Base-by-base conservation (phyloP, 208 protist genomes). In the Acanthamoeba culbertsoni region DNA sequence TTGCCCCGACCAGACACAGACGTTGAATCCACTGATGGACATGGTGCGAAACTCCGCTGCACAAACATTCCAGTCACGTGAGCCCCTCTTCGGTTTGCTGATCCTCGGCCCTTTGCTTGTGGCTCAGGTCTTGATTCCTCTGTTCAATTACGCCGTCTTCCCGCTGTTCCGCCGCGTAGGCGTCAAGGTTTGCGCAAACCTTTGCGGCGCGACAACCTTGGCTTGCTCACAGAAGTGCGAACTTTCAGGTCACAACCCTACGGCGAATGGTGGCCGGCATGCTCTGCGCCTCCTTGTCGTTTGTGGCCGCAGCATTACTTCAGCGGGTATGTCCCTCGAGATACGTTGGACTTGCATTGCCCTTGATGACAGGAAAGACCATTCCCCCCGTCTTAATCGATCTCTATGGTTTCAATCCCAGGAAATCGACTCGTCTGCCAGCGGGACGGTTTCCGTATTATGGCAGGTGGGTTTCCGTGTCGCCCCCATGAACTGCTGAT, bases 1-100 rank as follows among this genome's bases (percentile, higher is more conserved):
- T 33, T 68, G 59, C 31, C 28, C 90, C 0, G 95, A 96, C 53
- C 94, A 95, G n/a, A 86, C 95, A 4, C 86, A 55, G n/a, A 91
- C 65, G 14, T 2, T 96, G 0, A 96, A 96, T 89, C 95, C 95
- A 42, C 5, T 96, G 0, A 35, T 96, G 12, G 82, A 95, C 65
- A 77, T 96, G 42, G 55, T 95, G 46, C 23, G 71, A 33, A 26
- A 33, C 28, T n/a, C 28, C 42, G 7, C 14, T 42, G 40, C 35
- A 33, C n/a, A 18, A 8, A 23, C 48, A 55, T 55, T 55, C n/a
- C n/a, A n/a, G n/a, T n/a, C n/a, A n/a, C n/a, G n/a, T n/a, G n/a
- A n/a, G n/a, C n/a, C n/a, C n/a, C n/a, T n/a, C n/a, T n/a, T n/a
- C n/a, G n/a, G n/a, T 59, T n/a, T 59, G 51, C 23, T 23, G 23